A percentile compares a stretch with the other conserved stretches of the same genome.
Evolutionary conservation across 2,329 filamentous ascomycete species (phyloP).

Genomic region (Fusarium nisikadoi): DNA sequence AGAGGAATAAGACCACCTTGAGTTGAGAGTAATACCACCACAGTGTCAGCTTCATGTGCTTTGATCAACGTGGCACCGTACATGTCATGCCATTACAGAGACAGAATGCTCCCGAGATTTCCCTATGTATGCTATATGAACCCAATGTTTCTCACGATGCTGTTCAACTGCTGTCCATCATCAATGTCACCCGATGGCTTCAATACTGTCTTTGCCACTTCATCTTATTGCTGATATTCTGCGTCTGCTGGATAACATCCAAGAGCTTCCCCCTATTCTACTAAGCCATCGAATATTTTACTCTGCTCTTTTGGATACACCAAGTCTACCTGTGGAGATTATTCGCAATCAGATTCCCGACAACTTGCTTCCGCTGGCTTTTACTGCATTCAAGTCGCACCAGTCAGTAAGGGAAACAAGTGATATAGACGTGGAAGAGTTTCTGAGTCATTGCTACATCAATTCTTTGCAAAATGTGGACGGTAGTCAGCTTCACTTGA

Average conservation of each 20-base stretch:
- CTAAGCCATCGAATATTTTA: conserved; percentile 40
- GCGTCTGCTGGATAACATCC: conserved; percentile 24
- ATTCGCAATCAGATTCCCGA: conserved; percentile 33
- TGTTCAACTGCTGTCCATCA: not conserved
- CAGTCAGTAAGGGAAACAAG: conserved; percentile 10
- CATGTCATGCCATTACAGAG: conserved; percentile 28
- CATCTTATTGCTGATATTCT: conserved; percentile 40
- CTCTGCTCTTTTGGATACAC: conserved; percentile 33
- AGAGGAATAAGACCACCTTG: conserved; percentile 39
- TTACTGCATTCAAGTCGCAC: conserved; percentile 31
- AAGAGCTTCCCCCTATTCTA: conserved; percentile 28
- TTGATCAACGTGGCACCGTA: conserved; percentile 22
- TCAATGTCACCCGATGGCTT: conserved; percentile 25
- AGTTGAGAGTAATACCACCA: conserved; percentile 12
- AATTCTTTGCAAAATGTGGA: conserved; percentile 5
- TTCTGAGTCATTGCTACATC: conserved; percentile 31
- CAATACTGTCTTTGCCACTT: conserved; percentile 36
- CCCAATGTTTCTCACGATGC: not conserved
- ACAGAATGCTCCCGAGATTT: not conserved
- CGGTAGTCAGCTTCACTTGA: conserved; percentile 14
- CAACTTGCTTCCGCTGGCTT: conserved; percentile 22
- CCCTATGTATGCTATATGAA: not conserved
- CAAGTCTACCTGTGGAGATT: conserved; percentile 31
- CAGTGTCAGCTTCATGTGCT: conserved; percentile 26
- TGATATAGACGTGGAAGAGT: conserved; percentile 6